Conservation (phyloP, 1,139 yeast genomes). For the Blastobotrys apis region DNA sequence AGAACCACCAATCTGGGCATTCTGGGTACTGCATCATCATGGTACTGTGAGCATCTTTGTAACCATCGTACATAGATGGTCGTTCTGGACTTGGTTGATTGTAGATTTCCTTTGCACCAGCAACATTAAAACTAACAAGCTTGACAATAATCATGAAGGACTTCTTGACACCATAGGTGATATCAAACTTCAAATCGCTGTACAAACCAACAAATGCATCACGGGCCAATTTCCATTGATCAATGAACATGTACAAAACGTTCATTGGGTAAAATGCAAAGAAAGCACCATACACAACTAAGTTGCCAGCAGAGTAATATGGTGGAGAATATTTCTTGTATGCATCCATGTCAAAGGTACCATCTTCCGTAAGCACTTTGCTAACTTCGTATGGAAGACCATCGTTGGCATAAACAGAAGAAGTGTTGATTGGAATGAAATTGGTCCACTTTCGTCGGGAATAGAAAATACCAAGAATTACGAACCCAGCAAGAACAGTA, state of each 20-base stretch:
- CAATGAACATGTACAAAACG: conserved; percentile 23
- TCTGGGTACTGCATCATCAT: conserved; percentile 13
- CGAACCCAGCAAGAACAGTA: conserved; percentile 39
- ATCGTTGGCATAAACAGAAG: conserved; percentile 45
- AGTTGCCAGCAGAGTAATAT: conserved; percentile 39
- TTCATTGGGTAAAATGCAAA: conserved; percentile 32
- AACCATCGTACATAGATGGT: conserved; percentile 12
- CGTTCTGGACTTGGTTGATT: neutral
- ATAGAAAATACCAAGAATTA: conserved; percentile 46
- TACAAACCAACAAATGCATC: conserved; percentile 22
- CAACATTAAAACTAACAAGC: conserved; percentile 1
- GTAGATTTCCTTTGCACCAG: conserved; percentile 5
- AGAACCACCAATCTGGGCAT: conserved; percentile 45
- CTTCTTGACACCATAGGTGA: neutral
- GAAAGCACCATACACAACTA: conserved; percentile 36
- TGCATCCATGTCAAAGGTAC: conserved; percentile 33
- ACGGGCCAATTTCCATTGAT: conserved; percentile 24
- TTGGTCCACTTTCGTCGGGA: conserved; percentile 47
- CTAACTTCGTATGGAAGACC: conserved; percentile 44
- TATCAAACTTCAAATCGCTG: conserved; percentile 6
- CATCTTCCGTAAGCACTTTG: conserved; percentile 36
- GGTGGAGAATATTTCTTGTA: conserved; percentile 47
- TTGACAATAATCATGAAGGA: neutral
- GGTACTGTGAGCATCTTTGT: conserved; percentile 15
- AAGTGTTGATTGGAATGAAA: conserved; percentile 53